These are phyloP conservation scores for Pascua guehoae DNA, from an alignment of 1,284 basidiomycete genomes.

Conservation along the genomic window DNA sequence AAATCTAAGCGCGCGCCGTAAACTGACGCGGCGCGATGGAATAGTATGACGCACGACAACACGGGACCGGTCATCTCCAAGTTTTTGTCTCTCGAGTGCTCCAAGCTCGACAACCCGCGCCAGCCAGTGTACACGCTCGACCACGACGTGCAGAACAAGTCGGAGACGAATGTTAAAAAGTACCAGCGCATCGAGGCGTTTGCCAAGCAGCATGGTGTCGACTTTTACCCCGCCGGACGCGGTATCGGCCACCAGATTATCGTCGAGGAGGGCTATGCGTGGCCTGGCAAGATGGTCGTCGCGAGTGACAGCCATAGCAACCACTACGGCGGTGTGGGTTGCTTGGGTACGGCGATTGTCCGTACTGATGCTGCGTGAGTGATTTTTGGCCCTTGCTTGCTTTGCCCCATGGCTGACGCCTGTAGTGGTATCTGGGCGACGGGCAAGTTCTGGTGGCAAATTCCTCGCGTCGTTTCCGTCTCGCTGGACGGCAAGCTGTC, in stretches of 20 bases:
- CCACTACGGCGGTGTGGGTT: constrained; percentile 93
- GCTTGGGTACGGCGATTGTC: constrained; percentile 94
- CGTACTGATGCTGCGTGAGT: constrained; percentile 58
- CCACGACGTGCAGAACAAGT: constrained; percentile 97
- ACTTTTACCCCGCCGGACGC: constrained; percentile 96
- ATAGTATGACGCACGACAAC: constrained; percentile 89
- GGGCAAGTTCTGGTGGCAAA: constrained; percentile 99
- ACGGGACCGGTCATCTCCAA: constrained; percentile 96
- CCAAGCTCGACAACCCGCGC: constrained; percentile 71
- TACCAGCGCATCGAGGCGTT: constrained; percentile 91
- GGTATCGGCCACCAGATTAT: constrained; percentile 98
- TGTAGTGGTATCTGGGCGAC: constrained; percentile 87
- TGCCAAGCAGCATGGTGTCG: constrained; percentile 77
- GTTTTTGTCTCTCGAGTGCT: constrained; percentile 93
- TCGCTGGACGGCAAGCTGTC: constrained; percentile 79
- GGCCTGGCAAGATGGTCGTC: constrained; percentile 86
- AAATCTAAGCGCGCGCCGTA: background rate
- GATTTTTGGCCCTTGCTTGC: background rate
- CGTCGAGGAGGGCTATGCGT: constrained; percentile 93
- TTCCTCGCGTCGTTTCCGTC: constrained; percentile 93
- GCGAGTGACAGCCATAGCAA: constrained; percentile 97
- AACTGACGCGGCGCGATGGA: constrained; percentile 6
- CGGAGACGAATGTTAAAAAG: constrained; percentile 87
- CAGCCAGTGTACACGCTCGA: constrained; percentile 90
- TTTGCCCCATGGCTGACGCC: background rate